phyloP scores from a whole-genome alignment of 768 basidiomycete species.

The Suillus plorans region DNA sequence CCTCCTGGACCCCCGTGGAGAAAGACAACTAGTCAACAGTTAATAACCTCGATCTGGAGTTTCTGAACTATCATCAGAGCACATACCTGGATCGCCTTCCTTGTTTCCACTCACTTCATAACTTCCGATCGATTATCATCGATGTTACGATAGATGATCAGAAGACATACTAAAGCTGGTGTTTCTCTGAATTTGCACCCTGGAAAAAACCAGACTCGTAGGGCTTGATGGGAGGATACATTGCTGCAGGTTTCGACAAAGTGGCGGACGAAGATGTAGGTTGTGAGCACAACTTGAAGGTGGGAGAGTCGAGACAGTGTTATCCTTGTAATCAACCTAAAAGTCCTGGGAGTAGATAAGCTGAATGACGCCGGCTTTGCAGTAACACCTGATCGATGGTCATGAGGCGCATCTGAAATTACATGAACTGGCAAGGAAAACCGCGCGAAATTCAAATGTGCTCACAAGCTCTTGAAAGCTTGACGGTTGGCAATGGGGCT shows the following conservation, averaged over 20 bases:
- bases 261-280: background rate
- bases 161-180: constrained; percentile 67
- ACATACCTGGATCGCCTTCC: constrained; percentile 67
- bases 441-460: too few relatives aligned
- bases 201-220: constrained; percentile 71
- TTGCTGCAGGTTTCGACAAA: constrained; percentile 20
- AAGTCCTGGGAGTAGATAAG: too few relatives aligned
- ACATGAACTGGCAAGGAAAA: too few relatives aligned
- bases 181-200: constrained; percentile 43
- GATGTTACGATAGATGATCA: constrained; percentile 10
- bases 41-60: background rate
- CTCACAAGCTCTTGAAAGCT: background rate
- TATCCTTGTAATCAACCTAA: too few relatives aligned
- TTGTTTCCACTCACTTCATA: constrained; percentile 82
- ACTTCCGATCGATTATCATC: constrained; percentile 37
- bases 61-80: background rate
- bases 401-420: too few relatives aligned
- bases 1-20: constrained; percentile 87
- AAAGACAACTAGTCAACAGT: constrained; percentile 60
- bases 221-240: constrained; percentile 72
- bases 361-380: too few relatives aligned
- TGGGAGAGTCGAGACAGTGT: background rate
- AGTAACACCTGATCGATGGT: too few relatives aligned
- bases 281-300: background rate
- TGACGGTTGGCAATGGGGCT: background rate